Base-by-base conservation (phyloP, 805 yeast genomes). In the Candida suzukii region DNA sequence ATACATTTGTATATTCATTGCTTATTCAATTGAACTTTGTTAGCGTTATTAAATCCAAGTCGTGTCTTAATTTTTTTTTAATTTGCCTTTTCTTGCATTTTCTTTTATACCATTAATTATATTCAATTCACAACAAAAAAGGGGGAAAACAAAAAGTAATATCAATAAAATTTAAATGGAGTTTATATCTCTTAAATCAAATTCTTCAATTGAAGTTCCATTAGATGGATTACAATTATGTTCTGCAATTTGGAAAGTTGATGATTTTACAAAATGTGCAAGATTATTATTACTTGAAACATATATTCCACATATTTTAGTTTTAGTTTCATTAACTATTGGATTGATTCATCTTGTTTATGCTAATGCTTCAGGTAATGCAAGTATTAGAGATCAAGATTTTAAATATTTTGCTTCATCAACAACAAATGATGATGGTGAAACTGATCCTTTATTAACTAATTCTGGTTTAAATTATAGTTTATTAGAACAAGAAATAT, bases 251-350 rank as follows among this genome's bases (percentile, higher is more conserved):
- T 60, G 64, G 64, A 22, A 38, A 3, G 27, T 45, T 40, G 80
- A 75, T 46, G 81, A 76, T 57, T 61, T 76, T 40, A 68, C 79
- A 4, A 51, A 50, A 10, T 74, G 78, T 52, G 70, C 70, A 3
- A 59, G 73, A 39, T 67, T 65, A 40, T 18, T 43, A 41, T 32
- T 51, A 36, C 43, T 73, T 25, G 74, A 71, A 35, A 48, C 46
- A 3, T 39, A 49, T 22, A 49, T 57, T 20, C 45, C 71, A 0
- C 41, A 66, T 10, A 41, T 64, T 4, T 41, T 61, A 3, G 58
- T 64, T 4, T 51, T 63, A 2, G 41, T 60, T 2, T 57, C 71
- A 4, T 42, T 61, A 0, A 6, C 37, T 6, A 42, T 45, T 21
- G 11, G 44, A 3, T 16, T 34, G 3, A 6, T 22, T 3, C 8